Base-by-base conservation (phyloP, 805 yeast species). In the Myxozyma vanderwaltii region DNA sequence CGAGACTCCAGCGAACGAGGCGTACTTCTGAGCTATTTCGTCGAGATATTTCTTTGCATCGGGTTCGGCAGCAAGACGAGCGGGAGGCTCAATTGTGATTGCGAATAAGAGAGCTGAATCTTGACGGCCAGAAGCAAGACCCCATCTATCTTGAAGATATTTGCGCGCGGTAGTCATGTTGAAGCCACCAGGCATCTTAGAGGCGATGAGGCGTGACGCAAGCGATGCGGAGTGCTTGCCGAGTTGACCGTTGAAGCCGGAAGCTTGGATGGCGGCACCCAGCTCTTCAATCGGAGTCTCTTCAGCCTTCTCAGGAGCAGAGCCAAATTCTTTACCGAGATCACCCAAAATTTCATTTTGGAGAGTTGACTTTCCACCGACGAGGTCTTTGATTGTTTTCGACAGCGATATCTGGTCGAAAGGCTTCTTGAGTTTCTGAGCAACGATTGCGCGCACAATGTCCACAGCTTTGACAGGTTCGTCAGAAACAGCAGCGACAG, bases 141-240 rank as follows among this genome's bases (percentile, higher is more conserved):
- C 99, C 89, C 89, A 94, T 75, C 92, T 85, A 46, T 91, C 73
- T 78, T 88, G 91, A 74, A 94, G 83, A 77, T 94, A 89, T 75
- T 91, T 90, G 81, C 97, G 87, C 53, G 96, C 96, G 65, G 82
- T 79, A 63, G 97, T 86, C 68, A 92, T 86, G 49, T 96, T 88
- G 77, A 92, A 94, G 21, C 99, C 99, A 82, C 99, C 99, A 55
- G 99, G 98, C 98, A 94, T 94, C 80, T 94, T 94, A 29, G 97
- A 87, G 10, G 98, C 86, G 80, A 91, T 88, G 71, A 94, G 81
- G 77, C 97, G 86, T 64, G 96, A 89, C 64, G 92, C 80, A 70
- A 94, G 82, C 29, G 97, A 87, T 39, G 91, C 77, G 1, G 98
- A 87, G 71, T 91, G 96, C 76, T 94, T 94, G 74, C 99, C 99